Base-by-base conservation (phyloP, 1,284 basidiomycete species). In the Thelephora terrestris region DNA sequence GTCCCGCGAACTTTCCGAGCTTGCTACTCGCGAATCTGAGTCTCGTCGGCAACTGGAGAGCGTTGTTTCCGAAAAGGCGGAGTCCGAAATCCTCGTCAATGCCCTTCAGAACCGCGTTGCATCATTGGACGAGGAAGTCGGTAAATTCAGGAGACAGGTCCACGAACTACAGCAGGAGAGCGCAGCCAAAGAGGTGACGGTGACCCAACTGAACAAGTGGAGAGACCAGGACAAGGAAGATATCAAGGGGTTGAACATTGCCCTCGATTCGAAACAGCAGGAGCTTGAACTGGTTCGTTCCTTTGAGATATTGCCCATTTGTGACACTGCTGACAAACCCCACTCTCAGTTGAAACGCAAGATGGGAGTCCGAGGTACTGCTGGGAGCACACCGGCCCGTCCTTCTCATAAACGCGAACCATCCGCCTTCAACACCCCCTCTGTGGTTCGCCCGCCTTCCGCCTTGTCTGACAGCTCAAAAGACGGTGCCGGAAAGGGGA, bases 251-350 rank as follows among this genome's bases (percentile, higher is more conserved):
- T 67, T 93, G 53, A 91, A 91, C 58, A 86, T 91, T 38, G 91
- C 89, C 0, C 64, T 93, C 51, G 88, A 91, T 63, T 81, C 88
- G 20, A 93, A 93, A 65, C 91, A 93, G 59, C 88, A 91, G 60
- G 90, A 93, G 61, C 69, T 94, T 21, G 89, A 92, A 60, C 61
- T 91, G 66, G 91, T 93, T 49, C 55, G 84, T 72, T 18, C 35
- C 5, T 52, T 47, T 50, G 46, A 39, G 39, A 44, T 20, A 38
- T 10, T 50, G 12, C 21, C 38, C 12, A 43, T 57, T 27, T n/a
- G 39, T 34, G 20, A 46, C 25, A 47, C 18, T 38, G 17, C 37
- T 39, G 35, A 45, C 47, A 25, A 16, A n/a, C 27, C 47, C 29
- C 47, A n/a, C 18, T 12, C 24, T 27, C 36, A 91, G 88, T 69